These are phyloP conservation scores for Neofusicoccum cordaticola DNA, from an alignment of 2,329 filamentous ascomycete species.

Conservation along the genomic window DNA sequence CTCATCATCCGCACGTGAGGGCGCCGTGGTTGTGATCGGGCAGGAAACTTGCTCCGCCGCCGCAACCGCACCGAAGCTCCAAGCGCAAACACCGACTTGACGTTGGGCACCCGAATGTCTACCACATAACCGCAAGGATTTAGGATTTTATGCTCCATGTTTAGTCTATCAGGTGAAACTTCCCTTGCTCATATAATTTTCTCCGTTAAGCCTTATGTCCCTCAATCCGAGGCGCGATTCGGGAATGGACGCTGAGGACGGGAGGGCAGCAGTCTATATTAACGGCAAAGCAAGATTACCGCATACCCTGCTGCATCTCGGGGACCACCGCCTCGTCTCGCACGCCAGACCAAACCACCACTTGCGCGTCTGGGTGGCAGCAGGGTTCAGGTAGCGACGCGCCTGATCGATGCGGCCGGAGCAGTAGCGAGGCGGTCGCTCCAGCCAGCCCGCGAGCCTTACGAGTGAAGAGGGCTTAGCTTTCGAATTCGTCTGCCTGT, in stretches of 20 bases:
- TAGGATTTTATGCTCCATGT: neutral
- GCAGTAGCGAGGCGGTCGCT: neutral
- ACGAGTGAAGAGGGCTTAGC: neutral
- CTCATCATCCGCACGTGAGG: conserved; percentile 1
- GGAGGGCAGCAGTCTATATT: neutral
- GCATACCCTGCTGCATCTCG: conserved; percentile 6
- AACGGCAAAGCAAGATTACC: conserved; percentile 12
- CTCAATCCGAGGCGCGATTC: neutral
- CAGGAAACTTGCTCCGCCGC: neutral
- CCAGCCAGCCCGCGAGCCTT: conserved; percentile 4
- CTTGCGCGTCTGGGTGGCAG: neutral
- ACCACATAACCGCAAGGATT: neutral
- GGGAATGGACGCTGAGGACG: neutral
- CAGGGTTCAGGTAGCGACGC: neutral
- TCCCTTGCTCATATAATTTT: neutral
- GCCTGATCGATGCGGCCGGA: neutral
- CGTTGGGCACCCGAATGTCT: neutral
- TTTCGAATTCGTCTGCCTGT: neutral
- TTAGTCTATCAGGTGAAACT: neutral
- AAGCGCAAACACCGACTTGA: neutral
- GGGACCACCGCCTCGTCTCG: neutral
- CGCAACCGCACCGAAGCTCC: neutral
- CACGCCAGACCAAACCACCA: neutral
- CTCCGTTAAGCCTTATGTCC: neutral
- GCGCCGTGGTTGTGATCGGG: neutral